Evolutionary conservation across 2,329 filamentous ascomycete species (phyloP).

Genomic region (Cercospora sp.): DNA sequence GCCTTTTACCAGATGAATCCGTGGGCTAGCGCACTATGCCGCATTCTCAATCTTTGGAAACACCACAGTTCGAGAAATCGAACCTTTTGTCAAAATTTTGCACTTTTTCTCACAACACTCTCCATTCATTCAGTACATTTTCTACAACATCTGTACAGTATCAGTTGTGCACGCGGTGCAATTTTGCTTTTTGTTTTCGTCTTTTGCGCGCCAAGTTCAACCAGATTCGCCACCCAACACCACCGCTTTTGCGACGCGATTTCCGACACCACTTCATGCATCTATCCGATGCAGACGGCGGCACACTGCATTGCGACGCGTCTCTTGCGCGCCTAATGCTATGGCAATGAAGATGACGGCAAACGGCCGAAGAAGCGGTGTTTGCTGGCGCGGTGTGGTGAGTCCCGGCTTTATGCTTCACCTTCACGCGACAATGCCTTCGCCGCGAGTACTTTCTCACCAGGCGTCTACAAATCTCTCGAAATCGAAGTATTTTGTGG

Average conservation of each 20-base stretch:
- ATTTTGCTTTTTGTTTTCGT: not conserved
- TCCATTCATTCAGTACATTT: no score
- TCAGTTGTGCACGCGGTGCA: not conserved
- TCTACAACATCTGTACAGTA: not conserved
- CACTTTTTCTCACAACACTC: not conserved
- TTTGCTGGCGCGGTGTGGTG: not conserved
- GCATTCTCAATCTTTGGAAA: constrained; percentile 35
- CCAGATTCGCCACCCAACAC: not conserved
- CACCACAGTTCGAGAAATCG: constrained; percentile 10
- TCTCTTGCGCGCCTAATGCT: not conserved
- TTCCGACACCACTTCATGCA: not conserved
- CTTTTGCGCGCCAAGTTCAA: not conserved
- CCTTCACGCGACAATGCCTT: not conserved
- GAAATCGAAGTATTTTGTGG: not conserved
- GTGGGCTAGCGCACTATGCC: constrained; percentile 34
- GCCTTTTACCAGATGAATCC: constrained; percentile 41
- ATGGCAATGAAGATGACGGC: not conserved
- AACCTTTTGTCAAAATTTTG: constrained; percentile 23
- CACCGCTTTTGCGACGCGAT: not conserved
- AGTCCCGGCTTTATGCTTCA: not conserved
- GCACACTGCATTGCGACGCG: not conserved
- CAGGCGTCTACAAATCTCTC: not conserved
- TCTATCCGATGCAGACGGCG: not conserved
- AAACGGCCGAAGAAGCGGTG: not conserved
- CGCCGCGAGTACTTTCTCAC: no score